These are phyloP conservation scores for Pseudocercospora fijiensis DNA, from an alignment of 2,329 filamentous ascomycete species.

Conservation along the genomic window DNA sequence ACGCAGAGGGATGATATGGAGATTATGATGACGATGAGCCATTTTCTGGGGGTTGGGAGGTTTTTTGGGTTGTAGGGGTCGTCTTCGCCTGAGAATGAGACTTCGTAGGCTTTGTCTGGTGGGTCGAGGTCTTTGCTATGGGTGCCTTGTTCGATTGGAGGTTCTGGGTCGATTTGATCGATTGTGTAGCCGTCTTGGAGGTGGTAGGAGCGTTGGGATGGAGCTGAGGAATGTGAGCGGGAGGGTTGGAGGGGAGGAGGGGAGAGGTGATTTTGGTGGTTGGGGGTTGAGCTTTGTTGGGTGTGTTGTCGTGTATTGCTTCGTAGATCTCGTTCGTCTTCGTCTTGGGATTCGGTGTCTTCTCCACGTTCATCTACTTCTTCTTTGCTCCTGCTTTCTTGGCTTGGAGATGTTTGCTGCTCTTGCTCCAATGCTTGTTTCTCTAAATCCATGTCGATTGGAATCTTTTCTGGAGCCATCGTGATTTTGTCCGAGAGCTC, in stretches of 20 bases:
- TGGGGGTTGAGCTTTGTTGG: background rate
- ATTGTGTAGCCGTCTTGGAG: conserved; percentile 33
- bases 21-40: conserved; percentile 75
- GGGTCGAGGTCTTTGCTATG: conserved; percentile 7
- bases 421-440: background rate
- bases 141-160: background rate
- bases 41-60: conserved; percentile 66
- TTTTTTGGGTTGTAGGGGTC: conserved; percentile 75
- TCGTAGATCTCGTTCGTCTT: conserved; percentile 11
- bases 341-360: background rate
- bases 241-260: conserved; percentile 18
- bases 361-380: conserved; percentile 7
- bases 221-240: conserved; percentile 31
- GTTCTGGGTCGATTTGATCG: conserved; percentile 13
- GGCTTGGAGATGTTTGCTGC: background rate
- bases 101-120: conserved; percentile 58
- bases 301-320: conserved; percentile 8
- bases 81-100: conserved; percentile 70
- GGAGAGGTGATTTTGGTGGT: background rate
- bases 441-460: background rate
- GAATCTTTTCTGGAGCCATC: background rate
- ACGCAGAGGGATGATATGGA: conserved; percentile 75
- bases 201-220: conserved; percentile 34
- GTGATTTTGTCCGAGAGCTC: background rate
- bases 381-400: background rate